Conservation (phyloP, 208 protist genomes). For the Naegleria lovaniensis region DNA sequence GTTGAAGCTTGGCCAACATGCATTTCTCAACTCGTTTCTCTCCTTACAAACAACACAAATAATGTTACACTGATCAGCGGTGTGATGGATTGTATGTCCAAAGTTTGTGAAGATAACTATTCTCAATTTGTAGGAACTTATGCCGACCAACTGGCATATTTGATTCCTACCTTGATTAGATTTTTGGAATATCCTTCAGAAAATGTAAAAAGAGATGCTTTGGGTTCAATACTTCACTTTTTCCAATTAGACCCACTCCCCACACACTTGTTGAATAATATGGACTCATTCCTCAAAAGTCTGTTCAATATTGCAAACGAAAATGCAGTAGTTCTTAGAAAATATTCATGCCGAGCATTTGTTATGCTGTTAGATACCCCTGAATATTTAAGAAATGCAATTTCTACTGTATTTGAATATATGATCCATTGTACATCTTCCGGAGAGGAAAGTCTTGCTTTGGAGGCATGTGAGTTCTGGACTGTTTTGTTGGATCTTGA, state of each 20-base stretch:
- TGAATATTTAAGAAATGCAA: neutral
- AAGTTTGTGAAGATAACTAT: constrained; percentile 14
- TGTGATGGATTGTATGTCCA: neutral
- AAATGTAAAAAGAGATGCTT: neutral
- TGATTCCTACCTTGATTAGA: constrained; percentile 13
- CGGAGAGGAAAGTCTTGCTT: neutral
- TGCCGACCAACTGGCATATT: neutral
- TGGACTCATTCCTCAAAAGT: neutral
- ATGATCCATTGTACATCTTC: neutral
- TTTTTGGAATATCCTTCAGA: constrained; percentile 10
- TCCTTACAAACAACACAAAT: neutral
- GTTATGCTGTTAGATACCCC: neutral
- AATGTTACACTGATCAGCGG: neutral
- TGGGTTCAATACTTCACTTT: neutral
- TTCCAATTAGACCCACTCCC: neutral
- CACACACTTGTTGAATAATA: neutral
- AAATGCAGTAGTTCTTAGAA: neutral
- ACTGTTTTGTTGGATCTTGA: neutral
- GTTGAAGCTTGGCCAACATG: neutral
- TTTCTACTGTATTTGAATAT: neutral
- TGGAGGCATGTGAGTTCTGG: constrained; percentile 26
- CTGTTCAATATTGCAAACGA: neutral
- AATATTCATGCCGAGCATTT: constrained; percentile 5
- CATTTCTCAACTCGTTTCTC: neutral
- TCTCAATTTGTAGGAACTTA: neutral